Evolutionary conservation across 495 filamentous ascomycete genomes (phyloP), one percentile per base, ranked within the genome.

Genomic region (Penicillium maclennaniae): DNA sequence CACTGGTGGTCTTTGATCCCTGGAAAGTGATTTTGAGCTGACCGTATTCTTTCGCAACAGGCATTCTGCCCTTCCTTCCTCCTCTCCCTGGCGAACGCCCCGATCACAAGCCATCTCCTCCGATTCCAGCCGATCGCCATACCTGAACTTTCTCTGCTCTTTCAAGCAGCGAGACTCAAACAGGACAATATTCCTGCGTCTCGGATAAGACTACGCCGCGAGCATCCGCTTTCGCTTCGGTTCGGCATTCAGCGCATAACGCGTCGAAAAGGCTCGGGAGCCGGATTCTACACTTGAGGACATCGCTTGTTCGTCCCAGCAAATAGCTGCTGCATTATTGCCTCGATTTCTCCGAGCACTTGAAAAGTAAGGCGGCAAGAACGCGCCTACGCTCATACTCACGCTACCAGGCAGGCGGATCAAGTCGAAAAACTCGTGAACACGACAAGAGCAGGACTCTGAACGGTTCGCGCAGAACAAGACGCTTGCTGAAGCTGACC

Each of bases 401-500:
- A 49, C 47, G 47, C 36, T 27, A 41, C 47, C 47, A 36, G 47
- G 17, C 34, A 15, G 37, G n/a, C 7, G 40, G 27, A 36, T 26
- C 47, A 17, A 49, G 21, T 34, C 10, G 15, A 12, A 34, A 34
- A 31, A 34, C 14, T 20, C 28, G 53, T 49, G 39, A 37, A 49
- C 14, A 34, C 31, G 31, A 34, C 14, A 34, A 34, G 31, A 34
- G 31, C 31, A 34, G 31, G 31, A 34, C 9, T 14, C 31, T 14
- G 31, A 20, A 53, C 50, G 45, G 41, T 17, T 34, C 26, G 26
- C 39, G 16, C 38, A 50, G 44, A 43, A 54, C 39, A 65, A 55
- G 57, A 58, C 45, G 44, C 47, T 52, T 58, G 44, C 53, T 54
- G 51, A 58, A 51, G 61, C 60, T 61, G 62, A 71, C 63, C 69